Evolutionary conservation across 2,329 filamentous ascomycete species (phyloP).

Genomic region (Talaromyces funiculosus): DNA sequence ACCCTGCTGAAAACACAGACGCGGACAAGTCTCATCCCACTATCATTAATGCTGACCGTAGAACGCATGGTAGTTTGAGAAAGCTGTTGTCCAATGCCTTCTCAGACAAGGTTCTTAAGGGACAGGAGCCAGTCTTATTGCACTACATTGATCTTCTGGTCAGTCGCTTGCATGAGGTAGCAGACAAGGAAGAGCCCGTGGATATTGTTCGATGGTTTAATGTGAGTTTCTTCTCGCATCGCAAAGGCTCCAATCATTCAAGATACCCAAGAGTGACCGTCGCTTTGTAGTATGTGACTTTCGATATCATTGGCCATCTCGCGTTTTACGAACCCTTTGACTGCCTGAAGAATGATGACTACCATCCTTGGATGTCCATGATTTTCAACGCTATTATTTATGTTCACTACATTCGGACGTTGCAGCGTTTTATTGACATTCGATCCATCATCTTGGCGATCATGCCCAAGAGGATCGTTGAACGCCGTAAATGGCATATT

Average conservation of each 20-base stretch:
- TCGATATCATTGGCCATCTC: slow-evolving; percentile 33
- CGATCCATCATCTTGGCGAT: slow-evolving; percentile 7
- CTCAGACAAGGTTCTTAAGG: slow-evolving; percentile 6
- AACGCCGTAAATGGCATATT: slow-evolving; percentile 10
- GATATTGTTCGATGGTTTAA: slow-evolving; percentile 11
- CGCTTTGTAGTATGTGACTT: slow-evolving; percentile 18
- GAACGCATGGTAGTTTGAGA: slow-evolving; percentile 1
- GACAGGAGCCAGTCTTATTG: slow-evolving; percentile 7
- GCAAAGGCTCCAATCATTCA: neutral
- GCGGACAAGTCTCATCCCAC: slow-evolving; percentile 6
- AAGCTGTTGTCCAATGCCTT: slow-evolving; percentile 9
- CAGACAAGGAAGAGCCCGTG: neutral
- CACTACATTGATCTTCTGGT: slow-evolving; percentile 9
- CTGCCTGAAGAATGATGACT: slow-evolving; percentile 23
- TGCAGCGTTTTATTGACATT: slow-evolving; percentile 5
- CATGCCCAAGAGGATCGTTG: slow-evolving; percentile 9
- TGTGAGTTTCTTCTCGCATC: neutral
- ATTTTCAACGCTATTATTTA: slow-evolving; percentile 21
- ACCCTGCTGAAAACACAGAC: slow-evolving; percentile 9
- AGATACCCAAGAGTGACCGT: neutral
- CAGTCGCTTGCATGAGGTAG: slow-evolving; percentile 8
- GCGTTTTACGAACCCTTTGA: slow-evolving; percentile 30
- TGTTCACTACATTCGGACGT: slow-evolving; percentile 9
- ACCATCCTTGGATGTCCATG: slow-evolving; percentile 27
- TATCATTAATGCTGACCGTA: slow-evolving; percentile 8